Percentiles rank a stretch among this genome's conserved stretches.
Evolutionary conservation across 306 rosid genomes (phyloP).

Genomic region (Rubus parviflorus): DNA sequence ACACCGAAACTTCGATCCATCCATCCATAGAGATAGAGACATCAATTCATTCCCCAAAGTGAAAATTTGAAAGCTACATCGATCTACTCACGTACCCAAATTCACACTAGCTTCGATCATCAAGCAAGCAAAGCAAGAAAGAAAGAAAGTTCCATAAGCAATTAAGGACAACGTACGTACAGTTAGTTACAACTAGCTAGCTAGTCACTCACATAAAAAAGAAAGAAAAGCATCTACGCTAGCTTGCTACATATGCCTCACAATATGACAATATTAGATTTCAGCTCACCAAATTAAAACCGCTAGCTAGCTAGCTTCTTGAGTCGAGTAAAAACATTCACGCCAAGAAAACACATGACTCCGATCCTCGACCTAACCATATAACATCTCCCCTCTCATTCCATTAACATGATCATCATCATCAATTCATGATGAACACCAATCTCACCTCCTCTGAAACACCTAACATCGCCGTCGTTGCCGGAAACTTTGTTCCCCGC

Average conservation of each 20-base stretch:
- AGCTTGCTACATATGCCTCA: neutral
- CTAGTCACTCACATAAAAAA: neutral
- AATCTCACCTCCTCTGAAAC: slow-evolving; percentile 29
- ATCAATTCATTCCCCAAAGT: neutral
- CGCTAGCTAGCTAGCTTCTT: neutral
- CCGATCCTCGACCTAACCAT: neutral
- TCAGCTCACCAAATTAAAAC: slow-evolving; percentile 85
- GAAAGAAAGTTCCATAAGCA: neutral
- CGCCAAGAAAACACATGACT: slow-evolving; percentile 57
- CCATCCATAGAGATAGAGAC: neutral
- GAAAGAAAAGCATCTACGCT: neutral
- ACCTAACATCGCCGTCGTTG: neutral
- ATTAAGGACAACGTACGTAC: neutral
- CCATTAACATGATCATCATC: slow-evolving; percentile 35
- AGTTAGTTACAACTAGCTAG: neutral
- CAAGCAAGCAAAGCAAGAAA: neutral
- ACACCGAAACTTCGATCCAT: too few species aligned
- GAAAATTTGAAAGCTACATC: neutral
- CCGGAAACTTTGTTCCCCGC: slow-evolving; percentile 11
- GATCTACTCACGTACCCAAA: neutral
- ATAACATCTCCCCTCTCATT: slow-evolving; percentile 27
- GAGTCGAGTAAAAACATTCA: slow-evolving; percentile 35
- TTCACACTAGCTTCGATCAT: neutral
- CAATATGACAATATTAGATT: slow-evolving; percentile 18
- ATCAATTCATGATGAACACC: slow-evolving; percentile 14